Base-by-base conservation (phyloP, 176 grass and related monocot genomes). In the Aegilops bicornis region DNA sequence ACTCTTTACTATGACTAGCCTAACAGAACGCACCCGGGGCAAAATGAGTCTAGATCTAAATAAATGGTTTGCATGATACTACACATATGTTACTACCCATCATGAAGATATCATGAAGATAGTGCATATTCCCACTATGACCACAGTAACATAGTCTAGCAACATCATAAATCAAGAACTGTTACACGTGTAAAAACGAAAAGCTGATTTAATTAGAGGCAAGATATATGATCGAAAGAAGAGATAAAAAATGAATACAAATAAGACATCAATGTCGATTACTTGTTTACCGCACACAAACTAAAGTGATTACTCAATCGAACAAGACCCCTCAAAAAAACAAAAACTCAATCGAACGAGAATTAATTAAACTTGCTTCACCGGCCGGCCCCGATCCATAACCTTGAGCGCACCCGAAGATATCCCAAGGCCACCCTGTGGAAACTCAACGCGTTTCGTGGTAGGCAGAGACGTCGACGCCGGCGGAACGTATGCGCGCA, bases 251-350 rank as follows among this genome's bases (percentile, higher is more conserved):
- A 82, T 4, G 7, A 36, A 67, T 79, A 35, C 30, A 82, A 72
- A 64, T 22, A 78, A 78, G 40, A 73, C 12, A 32, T 36, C 4
- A 10, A 20, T 54, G 23, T 6, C 13, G 13, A 25, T 16, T 50
- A 39, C 70, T 27, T 77, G 63, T 25, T 56, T 19, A 70, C 15
- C 50, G 2, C 42, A 74, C 58, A 58, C 33, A 60, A 64, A 73
- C 64, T 74, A 47, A 47, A 74, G 63, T 59, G 84, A 77, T 54
- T 73, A 66, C 71, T 77, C 25, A 58, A 86, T 72, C 40, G 39
- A 82, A 50, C 50, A 58, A 40, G 37, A 82, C 36, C 36, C 36
- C 36, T 37, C 36, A 37, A 37, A 37, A 37, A 37, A 37, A 37
- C 1, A 37, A 37, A 37, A 37, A 37, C 36, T 37, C 36, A 37